phyloP scores from a whole-genome alignment of 1,139 yeast species.

The Debaryomyces robertsiae region DNA sequence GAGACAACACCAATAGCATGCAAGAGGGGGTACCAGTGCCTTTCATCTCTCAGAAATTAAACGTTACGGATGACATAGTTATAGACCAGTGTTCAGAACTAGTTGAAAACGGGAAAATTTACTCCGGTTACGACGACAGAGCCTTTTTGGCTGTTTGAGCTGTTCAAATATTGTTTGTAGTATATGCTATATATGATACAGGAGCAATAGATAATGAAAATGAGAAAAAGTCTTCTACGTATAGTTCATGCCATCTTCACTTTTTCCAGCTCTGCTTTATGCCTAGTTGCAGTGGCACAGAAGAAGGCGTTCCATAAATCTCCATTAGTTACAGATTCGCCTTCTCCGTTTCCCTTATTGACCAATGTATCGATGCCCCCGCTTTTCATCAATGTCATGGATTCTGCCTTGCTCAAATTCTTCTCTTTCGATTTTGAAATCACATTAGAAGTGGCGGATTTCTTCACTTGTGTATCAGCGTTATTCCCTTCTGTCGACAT shows the following conservation, averaged over 20 bases:
- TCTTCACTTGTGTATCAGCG: neutral
- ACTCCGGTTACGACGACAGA: constrained; percentile 67
- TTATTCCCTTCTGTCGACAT: neutral
- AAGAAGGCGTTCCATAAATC: constrained; percentile 68
- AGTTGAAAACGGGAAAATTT: constrained; percentile 66
- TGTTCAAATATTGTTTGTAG: neutral
- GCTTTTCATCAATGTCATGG: constrained; percentile 39
- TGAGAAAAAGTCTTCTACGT: no score
- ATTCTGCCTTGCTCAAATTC: constrained; percentile 36
- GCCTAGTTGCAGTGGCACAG: constrained; percentile 25
- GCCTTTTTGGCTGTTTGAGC: constrained; percentile 55
- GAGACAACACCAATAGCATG: constrained; percentile 57
- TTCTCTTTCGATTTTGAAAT: constrained; percentile 21
- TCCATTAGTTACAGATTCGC: constrained; percentile 56
- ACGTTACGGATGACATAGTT: constrained; percentile 51
- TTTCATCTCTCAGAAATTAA: constrained; percentile 58
- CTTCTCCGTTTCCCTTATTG: constrained; percentile 44
- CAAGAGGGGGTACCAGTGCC: constrained; percentile 73
- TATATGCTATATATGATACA: neutral
- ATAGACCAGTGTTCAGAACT: constrained; percentile 52
- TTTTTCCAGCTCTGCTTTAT: neutral
- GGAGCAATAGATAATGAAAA: neutral
- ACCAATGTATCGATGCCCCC: constrained; percentile 47
- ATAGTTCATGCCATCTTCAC: neutral
- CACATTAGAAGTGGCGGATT: neutral